phyloP scores from a whole-genome alignment of 2,329 filamentous ascomycete species.

The Fusarium buxicola region DNA sequence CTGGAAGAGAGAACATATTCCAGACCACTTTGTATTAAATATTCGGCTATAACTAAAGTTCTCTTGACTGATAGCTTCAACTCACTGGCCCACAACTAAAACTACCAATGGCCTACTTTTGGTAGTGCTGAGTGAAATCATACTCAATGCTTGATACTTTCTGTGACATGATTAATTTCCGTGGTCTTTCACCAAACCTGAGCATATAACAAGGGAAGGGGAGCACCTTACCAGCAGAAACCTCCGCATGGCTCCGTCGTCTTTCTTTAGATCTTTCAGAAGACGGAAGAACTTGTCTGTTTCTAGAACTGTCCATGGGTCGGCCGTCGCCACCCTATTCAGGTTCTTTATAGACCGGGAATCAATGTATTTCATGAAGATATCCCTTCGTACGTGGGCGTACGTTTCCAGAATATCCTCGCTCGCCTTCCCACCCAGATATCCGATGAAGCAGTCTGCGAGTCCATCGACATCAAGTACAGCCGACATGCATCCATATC shows the following conservation, averaged over 20 bases:
- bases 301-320: background rate
- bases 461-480: conserved; percentile 2
- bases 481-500: background rate
- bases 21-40: too few species aligned
- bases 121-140: background rate
- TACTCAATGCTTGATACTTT: background rate
- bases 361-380: background rate
- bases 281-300: background rate
- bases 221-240: background rate
- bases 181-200: too few species aligned
- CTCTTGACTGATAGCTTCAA: too few species aligned
- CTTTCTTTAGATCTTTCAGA: background rate
- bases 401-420: conserved; percentile 1
- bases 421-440: background rate
- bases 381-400: conserved; percentile 31
- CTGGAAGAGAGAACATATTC: too few species aligned
- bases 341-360: background rate
- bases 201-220: too few species aligned
- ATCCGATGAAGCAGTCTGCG: conserved; percentile 4
- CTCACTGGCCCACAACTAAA: too few species aligned
- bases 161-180: background rate
- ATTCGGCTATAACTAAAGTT: too few species aligned
- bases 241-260: background rate
- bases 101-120: background rate
- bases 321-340: background rate